phyloP scores from a whole-genome alignment of 2,329 filamentous ascomycete species.

The Sarocladiaceae sp. region DNA sequence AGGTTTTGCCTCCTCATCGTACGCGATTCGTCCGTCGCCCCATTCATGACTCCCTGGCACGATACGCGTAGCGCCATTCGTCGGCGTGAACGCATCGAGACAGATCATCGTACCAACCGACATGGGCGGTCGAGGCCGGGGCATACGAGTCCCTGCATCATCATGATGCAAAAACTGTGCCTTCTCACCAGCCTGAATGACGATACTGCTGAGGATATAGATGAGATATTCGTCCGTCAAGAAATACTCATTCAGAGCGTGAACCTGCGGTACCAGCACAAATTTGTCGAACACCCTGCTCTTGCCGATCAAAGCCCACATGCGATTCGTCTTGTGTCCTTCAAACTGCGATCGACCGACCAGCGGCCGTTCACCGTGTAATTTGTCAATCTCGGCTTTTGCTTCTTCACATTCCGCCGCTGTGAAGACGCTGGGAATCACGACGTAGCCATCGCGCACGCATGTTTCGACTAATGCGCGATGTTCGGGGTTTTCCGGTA shows the following conservation, averaged over 20 bases:
- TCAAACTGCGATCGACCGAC: slow-evolving; percentile 1
- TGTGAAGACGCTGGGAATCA: background rate
- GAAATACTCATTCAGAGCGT: slow-evolving; percentile 6
- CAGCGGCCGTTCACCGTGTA: background rate
- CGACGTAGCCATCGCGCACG: slow-evolving; percentile 2
- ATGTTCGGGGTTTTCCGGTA: background rate
- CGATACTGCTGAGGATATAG: slow-evolving; percentile 13
- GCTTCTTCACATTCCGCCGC: background rate
- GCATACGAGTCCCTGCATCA: slow-evolving; percentile 6
- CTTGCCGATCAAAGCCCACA: slow-evolving; percentile 6
- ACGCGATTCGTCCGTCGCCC: slow-evolving; percentile 8
- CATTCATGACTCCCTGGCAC: slow-evolving; percentile 20
- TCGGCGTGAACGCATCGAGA: slow-evolving; percentile 13
- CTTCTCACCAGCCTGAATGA: slow-evolving; percentile 17
- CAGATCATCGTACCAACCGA: slow-evolving; percentile 16
- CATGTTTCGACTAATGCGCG: slow-evolving; percentile 1
- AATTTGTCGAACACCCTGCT: slow-evolving; percentile 2
- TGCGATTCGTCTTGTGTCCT: slow-evolving; percentile 4
- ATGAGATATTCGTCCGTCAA: background rate
- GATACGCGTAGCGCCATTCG: slow-evolving; percentile 17
- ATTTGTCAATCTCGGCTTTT: background rate
- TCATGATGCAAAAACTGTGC: slow-evolving; percentile 23
- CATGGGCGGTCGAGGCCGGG: slow-evolving; percentile 9
- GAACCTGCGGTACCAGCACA: background rate
- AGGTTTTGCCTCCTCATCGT: background rate